Evolutionary conservation across 805 yeast species (phyloP), one percentile per base, ranked within the genome.

Genomic region (Yamadazyma endophytica): DNA sequence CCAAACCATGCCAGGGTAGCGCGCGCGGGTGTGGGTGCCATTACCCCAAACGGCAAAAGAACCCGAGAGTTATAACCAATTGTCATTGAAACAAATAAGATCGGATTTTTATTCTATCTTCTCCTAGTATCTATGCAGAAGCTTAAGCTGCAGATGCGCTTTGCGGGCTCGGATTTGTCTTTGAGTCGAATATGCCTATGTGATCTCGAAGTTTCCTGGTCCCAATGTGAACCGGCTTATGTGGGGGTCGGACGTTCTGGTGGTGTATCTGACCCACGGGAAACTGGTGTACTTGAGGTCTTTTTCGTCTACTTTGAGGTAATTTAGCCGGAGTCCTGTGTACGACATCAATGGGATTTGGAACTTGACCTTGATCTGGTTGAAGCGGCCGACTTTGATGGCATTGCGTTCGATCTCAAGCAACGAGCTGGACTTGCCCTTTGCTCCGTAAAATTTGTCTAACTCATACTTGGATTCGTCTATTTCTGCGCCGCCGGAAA

Each of bases 311-410:
- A 83, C 80, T 40, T 79, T 76, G 30, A 83, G 52, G 43, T 77
- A 83, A 21, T 75, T 82, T 14, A 83, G 69, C 43, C 75, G 77
- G 21, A 83, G 54, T 0, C 87, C 87, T 25, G 85, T 76, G 38
- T 78, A 73, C 1, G 86, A 68, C 35, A 71, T 55, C 54, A 77
- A 70, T 7, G 70, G 68, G 13, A 65, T 53, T 26, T 46, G 50
- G 39, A 63, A 65, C 8, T 45, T 41, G 3, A 62, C 29, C 8
- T 44, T 40, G 14, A 63, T 47, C 24, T 56, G 54, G 33, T 53
- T 52, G 32, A 35, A 43, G 4, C 39, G 17, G 21, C 37, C 26
- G 12, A 28, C 28, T 26, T 34, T 20, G 19, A 33, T 39, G 14
- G 46, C 31, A 9, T 39, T 29, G 19, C 33, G 31, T 17, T 44